Percentiles rank a stretch among this genome's conserved stretches.
phyloP scores from a whole-genome alignment of 352 stramenopile genomes.

The Phytophthora multivora region DNA sequence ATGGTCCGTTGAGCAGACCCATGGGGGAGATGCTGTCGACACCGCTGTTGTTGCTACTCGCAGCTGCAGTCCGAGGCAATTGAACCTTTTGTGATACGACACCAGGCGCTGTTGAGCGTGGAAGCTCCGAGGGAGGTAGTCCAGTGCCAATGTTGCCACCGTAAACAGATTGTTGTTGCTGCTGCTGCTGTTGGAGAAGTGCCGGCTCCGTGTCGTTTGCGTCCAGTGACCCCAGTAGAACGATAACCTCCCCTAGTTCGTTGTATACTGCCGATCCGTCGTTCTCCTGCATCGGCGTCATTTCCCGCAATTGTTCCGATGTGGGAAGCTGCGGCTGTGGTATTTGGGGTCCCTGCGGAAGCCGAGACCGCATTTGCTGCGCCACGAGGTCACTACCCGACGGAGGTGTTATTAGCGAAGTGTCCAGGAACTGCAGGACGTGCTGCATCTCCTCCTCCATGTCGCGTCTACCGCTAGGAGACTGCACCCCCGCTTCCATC shows the following conservation, averaged over 20 bases:
- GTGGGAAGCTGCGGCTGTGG: slow-evolving; percentile 12
- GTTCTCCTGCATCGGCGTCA: slow-evolving; percentile 41
- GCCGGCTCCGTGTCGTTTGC: slow-evolving; percentile 49
- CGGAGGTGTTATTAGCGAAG: slow-evolving; percentile 49
- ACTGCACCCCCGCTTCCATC: slow-evolving; percentile 20
- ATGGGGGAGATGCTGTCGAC: slow-evolving; percentile 64
- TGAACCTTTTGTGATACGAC: slow-evolving; percentile 44
- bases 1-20: slow-evolving; percentile 52
- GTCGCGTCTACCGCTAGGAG: slow-evolving; percentile 18
- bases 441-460: slow-evolving; percentile 61
- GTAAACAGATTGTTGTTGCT: slow-evolving; percentile 1
- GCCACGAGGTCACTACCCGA: slow-evolving; percentile 30
- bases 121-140: background rate
- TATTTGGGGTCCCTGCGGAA: slow-evolving; percentile 12
- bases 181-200: slow-evolving; percentile 25
- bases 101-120: background rate
- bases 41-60: slow-evolving; percentile 43
- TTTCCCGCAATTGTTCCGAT: slow-evolving; percentile 32
- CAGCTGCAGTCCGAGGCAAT: slow-evolving; percentile 51
- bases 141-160: background rate
- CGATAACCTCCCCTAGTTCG: slow-evolving; percentile 73
- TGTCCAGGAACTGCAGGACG: slow-evolving; percentile 71
- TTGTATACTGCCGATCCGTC: slow-evolving; percentile 52
- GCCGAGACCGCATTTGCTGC: slow-evolving; percentile 13
- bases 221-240: slow-evolving; percentile 66